Conservation (phyloP, 768 basidiomycete species). For the Lyophyllum shimeji region DNA sequence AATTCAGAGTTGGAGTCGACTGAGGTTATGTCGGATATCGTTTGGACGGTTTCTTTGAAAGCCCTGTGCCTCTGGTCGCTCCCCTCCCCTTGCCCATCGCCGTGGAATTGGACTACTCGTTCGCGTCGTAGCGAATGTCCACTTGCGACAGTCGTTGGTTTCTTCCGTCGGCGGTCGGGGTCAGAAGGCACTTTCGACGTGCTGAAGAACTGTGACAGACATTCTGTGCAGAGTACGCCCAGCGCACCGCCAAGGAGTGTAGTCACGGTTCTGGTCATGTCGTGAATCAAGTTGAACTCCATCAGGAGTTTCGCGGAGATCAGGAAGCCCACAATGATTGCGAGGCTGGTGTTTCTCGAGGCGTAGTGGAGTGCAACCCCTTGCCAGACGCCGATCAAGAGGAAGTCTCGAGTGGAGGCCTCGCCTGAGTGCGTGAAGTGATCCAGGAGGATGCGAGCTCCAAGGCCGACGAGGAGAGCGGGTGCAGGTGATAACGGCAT, state of each 20-base stretch:
- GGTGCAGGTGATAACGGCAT: constrained; percentile 54
- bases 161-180: constrained; percentile 33
- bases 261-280: constrained; percentile 53
- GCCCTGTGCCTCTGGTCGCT: constrained; percentile 25
- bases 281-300: constrained; percentile 58
- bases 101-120: constrained; percentile 47
- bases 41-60: constrained; percentile 24
- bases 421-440: constrained; percentile 47
- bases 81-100: constrained; percentile 38
- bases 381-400: constrained; percentile 74
- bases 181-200: constrained; percentile 33
- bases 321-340: constrained; percentile 54
- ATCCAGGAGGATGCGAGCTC: constrained; percentile 70
- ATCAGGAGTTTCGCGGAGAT: constrained; percentile 62
- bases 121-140: constrained; percentile 27
- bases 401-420: constrained; percentile 52
- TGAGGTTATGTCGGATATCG: constrained; percentile 61
- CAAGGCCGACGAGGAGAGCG: constrained; percentile 73
- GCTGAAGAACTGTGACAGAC: constrained; percentile 66
- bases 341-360: constrained; percentile 52
- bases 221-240: constrained; percentile 70
- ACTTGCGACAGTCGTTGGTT: constrained; percentile 16
- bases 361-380: constrained; percentile 74
- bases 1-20: constrained; percentile 70
- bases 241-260: constrained; percentile 67